Percentiles rank a stretch among this genome's conserved stretches.
Conservation (phyloP, 192 early-diverging fungal species). For the Geranomyces michiganensis region DNA sequence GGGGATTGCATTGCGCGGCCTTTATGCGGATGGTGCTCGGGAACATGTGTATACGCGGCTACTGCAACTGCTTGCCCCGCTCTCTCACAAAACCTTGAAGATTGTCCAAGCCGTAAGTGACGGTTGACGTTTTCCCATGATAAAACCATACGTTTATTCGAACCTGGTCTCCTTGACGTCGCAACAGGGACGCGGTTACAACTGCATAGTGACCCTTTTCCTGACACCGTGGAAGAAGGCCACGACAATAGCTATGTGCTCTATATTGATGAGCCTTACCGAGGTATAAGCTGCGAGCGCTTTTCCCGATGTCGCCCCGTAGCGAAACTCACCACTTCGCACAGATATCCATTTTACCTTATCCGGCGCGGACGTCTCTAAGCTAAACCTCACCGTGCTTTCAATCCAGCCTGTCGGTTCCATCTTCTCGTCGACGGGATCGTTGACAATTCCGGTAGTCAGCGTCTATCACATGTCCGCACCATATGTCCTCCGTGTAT, state of each 20-base stretch:
- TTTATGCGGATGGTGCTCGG: conserved; percentile 33
- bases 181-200: too few relatives aligned
- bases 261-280: conserved; percentile 13
- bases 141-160: neutral
- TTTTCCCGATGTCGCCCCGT: neutral
- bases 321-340: neutral
- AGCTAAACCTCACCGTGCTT: neutral
- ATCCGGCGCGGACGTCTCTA: neutral
- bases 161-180: too few relatives aligned
- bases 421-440: neutral
- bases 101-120: conserved; percentile 6
- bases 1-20: conserved; percentile 28
- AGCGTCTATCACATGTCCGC: conserved; percentile 1
- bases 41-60: conserved; percentile 22
- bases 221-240: too few relatives aligned
- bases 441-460: neutral
- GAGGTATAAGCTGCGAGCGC: neutral
- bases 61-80: neutral
- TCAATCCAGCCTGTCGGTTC: conserved; percentile 20
- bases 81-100: neutral
- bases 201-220: too few relatives aligned
- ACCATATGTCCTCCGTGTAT: neutral
- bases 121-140: neutral
- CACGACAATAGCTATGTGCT: conserved; percentile 1
- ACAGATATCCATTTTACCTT: conserved; percentile 3